Base-by-base conservation (phyloP, 805 yeast genomes). In the Torulaspora gathmanii region DNA sequence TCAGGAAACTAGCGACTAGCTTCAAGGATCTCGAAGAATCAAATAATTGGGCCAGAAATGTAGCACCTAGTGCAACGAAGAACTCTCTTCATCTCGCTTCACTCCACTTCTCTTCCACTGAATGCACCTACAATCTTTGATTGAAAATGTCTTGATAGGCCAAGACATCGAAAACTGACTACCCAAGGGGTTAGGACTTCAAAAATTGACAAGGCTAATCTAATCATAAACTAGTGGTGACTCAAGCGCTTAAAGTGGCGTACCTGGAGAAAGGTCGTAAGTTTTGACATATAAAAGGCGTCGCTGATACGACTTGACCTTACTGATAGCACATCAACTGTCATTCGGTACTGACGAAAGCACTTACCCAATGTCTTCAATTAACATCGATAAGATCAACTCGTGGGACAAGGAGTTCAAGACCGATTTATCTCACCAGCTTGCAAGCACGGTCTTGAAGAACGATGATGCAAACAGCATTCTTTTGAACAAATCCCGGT, bases 401-500 rank as follows among this genome's bases (percentile, higher is more conserved):
- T 29, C 42, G 15, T 64, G 68, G 68, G 51, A 60, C 25, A 22
- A 43, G 3, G 64, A 61, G 10, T 51, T 68, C 26, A 30, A 53
- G n/a, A 31, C 45, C 1, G 70, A 68, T 38, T 39, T 57, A 6
- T 46, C 60, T 4, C 62, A 67, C 38, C 58, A 55, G 12, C 49
- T 69, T 13, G 72, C 72, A 6, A 40, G 67, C 17, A 60, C 70
- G 0, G 68, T 65, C 2, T 50, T 69, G 37, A 67, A 68, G 42
- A 62, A 63, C 27, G 60, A 50, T 39, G 62, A 58, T 38, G 68
- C 69, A 16, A 71, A 68, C 34, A 70, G 62, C 13, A 40, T 55
- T 3, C 45, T 69, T 22, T 52, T 67, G 37, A 46, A 62, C 43
- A 61, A 52, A 34, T 41, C 58, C 13, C 51, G 60, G 11, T 29